Evolutionary conservation across 177 flowering plant genomes (phyloP).

Genomic region (Vitis hybrid): DNA sequence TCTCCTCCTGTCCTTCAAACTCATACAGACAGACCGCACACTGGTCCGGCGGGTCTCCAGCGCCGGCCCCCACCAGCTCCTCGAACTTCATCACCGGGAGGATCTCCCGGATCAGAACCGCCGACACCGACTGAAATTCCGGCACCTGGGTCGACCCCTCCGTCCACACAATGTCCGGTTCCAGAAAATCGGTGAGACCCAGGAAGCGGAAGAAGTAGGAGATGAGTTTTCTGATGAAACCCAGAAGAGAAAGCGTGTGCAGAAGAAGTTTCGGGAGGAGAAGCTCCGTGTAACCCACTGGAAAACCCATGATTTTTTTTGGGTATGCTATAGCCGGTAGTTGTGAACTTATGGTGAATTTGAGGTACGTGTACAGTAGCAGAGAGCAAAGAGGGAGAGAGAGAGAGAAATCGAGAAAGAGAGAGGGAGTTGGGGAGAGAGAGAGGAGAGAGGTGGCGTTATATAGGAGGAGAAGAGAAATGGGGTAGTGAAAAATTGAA

Average conservation of each 20-base stretch:
- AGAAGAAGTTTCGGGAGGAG: conserved; percentile 70
- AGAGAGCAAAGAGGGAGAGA: not conserved
- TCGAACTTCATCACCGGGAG: conserved; percentile 70
- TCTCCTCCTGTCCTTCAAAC: conserved; percentile 63
- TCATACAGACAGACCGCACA: conserved; percentile 92
- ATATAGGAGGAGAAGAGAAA: not conserved
- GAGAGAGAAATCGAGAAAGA: conserved; percentile 3
- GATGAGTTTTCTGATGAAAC: conserved; percentile 53
- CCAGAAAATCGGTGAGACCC: conserved; percentile 71
- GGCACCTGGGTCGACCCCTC: conserved; percentile 18
- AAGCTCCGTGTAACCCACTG: conserved; percentile 74
- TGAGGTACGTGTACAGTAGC: not conserved
- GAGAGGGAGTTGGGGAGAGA: not conserved
- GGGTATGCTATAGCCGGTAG: not conserved
- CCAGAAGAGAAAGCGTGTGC: conserved; percentile 52
- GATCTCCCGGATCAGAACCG: conserved; percentile 65
- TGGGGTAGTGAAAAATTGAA: too few relatives aligned
- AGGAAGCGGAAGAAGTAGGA: conserved; percentile 34
- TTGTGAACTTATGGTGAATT: not conserved
- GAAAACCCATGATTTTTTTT: conserved; percentile 68
- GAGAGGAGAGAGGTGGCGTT: not conserved
- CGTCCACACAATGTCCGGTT: conserved; percentile 47
- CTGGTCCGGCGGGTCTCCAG: conserved; percentile 47
- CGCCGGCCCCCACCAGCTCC: conserved; percentile 28
- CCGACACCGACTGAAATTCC: conserved; percentile 49